Evolutionary conservation across 176 grass and related monocot genomes (phyloP).

Genomic region (Phragmites australis): DNA sequence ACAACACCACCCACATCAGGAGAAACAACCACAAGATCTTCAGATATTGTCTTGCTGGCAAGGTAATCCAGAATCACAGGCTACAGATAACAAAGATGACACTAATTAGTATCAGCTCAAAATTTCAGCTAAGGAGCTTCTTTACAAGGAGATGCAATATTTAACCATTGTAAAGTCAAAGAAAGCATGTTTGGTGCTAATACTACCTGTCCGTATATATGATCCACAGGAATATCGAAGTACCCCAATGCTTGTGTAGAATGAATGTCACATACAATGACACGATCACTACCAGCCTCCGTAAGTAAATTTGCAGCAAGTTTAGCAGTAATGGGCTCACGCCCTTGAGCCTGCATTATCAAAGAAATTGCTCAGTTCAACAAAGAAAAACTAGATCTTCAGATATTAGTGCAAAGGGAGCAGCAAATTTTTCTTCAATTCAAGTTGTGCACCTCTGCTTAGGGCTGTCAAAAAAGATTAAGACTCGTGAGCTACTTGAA

Average conservation of each 20-base stretch:
- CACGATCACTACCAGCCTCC: slow-evolving; percentile 86
- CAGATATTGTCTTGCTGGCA: slow-evolving; percentile 78
- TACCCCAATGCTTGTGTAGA: slow-evolving; percentile 97
- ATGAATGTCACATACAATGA: slow-evolving; percentile 95
- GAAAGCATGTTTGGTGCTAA: not conserved
- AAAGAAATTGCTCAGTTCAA: slow-evolving; percentile 6
- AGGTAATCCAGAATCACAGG: slow-evolving; percentile 98
- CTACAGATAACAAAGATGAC: slow-evolving; percentile 43
- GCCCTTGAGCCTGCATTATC: slow-evolving; percentile 76
- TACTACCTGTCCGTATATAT: slow-evolving; percentile 86
- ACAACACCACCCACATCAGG: slow-evolving; percentile 96
- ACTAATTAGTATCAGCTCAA: not conserved
- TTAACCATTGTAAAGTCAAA: not conserved
- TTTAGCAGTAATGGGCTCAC: slow-evolving; percentile 92
- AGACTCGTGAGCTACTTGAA: too few relatives aligned
- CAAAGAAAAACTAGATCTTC: slow-evolving; percentile 11
- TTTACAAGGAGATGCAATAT: not conserved
- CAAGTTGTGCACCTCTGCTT: too few relatives aligned
- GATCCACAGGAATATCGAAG: slow-evolving; percentile 96
- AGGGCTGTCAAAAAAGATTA: too few relatives aligned
- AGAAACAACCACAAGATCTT: slow-evolving; percentile 95
- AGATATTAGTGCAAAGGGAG: not conserved
- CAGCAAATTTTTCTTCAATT: not conserved
- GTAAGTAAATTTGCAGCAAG: slow-evolving; percentile 95
- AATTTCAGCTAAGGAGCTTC: not conserved